A percentile compares a stretch with the other conserved stretches of the same genome.
phyloP scores from a whole-genome alignment of 225 moss, liverwort and hornwort genomes.

The Polytrichum formosum region DNA sequence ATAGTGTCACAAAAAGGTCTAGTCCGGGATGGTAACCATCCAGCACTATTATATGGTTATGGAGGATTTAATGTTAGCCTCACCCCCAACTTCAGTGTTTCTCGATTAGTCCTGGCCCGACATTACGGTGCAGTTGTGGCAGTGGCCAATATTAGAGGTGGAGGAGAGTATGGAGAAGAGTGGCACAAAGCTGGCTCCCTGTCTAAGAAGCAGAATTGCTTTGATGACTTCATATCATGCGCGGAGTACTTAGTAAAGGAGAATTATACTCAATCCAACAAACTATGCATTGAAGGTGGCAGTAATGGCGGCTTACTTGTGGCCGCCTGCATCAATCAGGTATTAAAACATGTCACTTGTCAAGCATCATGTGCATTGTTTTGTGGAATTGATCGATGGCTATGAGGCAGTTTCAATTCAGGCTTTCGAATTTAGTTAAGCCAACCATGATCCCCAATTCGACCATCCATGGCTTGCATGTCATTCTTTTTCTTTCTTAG shows the following conservation, averaged over 20 bases:
- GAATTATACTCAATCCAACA: slow-evolving; percentile 75
- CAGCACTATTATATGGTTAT: slow-evolving; percentile 79
- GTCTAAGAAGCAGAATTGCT: slow-evolving; percentile 74
- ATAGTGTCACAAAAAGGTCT: slow-evolving; percentile 55
- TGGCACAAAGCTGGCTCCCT: slow-evolving; percentile 88
- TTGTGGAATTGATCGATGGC: background rate
- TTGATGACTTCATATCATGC: slow-evolving; percentile 86
- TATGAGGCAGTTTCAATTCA: no score
- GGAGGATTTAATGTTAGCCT: slow-evolving; percentile 85
- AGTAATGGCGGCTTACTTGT: slow-evolving; percentile 92
- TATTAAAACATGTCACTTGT: slow-evolving; percentile 10
- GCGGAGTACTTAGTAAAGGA: slow-evolving; percentile 62
- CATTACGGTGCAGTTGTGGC: slow-evolving; percentile 75
- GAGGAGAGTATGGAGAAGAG: slow-evolving; percentile 89
- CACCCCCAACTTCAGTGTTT: slow-evolving; percentile 86
- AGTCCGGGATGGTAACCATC: slow-evolving; percentile 49
- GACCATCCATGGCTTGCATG: no score
- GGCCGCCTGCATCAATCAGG: slow-evolving; percentile 89
- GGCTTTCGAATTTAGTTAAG: no score
- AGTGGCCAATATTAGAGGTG: slow-evolving; percentile 83
- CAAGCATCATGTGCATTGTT: background rate
- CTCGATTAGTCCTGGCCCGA: slow-evolving; percentile 70
- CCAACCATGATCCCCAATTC: background rate
- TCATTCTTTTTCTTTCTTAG: no score
- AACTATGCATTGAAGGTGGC: slow-evolving; percentile 80